Conservation (phyloP, 2,329 filamentous ascomycete genomes). For the Sporothrix brasiliensis region DNA sequence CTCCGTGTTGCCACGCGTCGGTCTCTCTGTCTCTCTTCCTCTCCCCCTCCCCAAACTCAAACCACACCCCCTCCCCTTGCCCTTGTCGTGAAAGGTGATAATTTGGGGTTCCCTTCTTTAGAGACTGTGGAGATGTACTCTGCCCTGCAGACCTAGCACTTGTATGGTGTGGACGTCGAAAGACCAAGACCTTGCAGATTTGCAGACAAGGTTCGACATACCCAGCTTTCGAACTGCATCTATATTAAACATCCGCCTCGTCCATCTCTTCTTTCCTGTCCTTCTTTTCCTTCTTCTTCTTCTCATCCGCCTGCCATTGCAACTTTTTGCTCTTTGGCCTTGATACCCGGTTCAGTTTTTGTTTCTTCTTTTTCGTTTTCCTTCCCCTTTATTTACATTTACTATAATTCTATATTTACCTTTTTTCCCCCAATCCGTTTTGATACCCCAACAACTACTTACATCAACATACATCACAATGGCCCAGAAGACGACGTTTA, state of each 20-base stretch:
- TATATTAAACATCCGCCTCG: constrained; percentile 29
- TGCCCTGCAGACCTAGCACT: constrained; percentile 4
- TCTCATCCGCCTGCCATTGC: constrained; percentile 21
- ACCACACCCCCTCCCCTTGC: not conserved
- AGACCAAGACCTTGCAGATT: not conserved
- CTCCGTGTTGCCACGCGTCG: not conserved
- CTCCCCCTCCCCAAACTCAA: not conserved
- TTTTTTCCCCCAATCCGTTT: not conserved
- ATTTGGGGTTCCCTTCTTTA: constrained; percentile 23
- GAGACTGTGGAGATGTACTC: constrained; percentile 18
- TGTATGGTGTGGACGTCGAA: not conserved
- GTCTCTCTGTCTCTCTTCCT: not conserved
- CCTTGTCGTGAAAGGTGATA: constrained; percentile 16
- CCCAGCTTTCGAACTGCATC: constrained; percentile 15
- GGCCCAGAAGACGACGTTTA: constrained; percentile 37
- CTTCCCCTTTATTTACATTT: not conserved
- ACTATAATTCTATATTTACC: not conserved
- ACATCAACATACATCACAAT: constrained; percentile 27
- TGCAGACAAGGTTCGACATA: not conserved
- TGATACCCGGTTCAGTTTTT: constrained; percentile 3
- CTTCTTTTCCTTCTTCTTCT: constrained; percentile 7
- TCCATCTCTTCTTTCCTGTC: constrained; percentile 8
- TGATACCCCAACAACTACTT: not conserved
- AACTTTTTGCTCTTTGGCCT: constrained; percentile 4
- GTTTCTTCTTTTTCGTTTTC: not conserved